Evolutionary conservation across 345 rosid genomes (phyloP).

Genomic region (Raphanus raphanistrum): DNA sequence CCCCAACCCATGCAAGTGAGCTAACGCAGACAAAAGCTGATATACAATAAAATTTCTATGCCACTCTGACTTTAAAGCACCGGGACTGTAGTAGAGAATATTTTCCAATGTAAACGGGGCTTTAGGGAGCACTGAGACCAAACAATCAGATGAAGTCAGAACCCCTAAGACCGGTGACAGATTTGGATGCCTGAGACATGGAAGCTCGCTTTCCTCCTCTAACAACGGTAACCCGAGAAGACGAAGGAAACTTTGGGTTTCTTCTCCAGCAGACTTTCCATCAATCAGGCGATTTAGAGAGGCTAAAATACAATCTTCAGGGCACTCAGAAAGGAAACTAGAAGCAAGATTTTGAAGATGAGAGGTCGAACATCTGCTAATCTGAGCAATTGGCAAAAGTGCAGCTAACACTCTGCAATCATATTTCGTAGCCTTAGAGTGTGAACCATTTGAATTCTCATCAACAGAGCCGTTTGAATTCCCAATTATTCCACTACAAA

Average conservation of each 20-base stretch:
- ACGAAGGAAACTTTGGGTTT: conserved; percentile 54
- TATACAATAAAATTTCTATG: conserved; percentile 63
- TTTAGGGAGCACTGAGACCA: conserved; percentile 66
- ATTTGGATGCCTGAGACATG: conserved; percentile 81
- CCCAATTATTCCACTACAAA: conserved; percentile 47
- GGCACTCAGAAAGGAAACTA: conserved; percentile 50
- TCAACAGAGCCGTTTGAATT: conserved; percentile 27
- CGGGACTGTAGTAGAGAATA: conserved; percentile 73
- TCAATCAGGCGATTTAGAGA: conserved; percentile 59
- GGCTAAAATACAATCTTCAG: conserved; percentile 66
- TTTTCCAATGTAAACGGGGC: conserved; percentile 70
- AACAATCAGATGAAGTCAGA: conserved; percentile 48
- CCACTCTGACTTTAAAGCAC: conserved; percentile 71
- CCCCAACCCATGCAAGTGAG: conserved; percentile 65
- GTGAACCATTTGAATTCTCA: conserved; percentile 20
- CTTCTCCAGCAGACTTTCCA: conserved; percentile 74
- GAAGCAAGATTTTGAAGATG: conserved; percentile 55
- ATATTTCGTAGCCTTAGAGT: conserved; percentile 22
- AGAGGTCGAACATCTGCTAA: conserved; percentile 47
- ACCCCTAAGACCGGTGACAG: conserved; percentile 67
- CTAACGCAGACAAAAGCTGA: conserved; percentile 75
- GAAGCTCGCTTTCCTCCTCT: conserved; percentile 49
- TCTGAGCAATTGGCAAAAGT: conserved; percentile 61
- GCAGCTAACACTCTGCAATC: conserved; percentile 47
- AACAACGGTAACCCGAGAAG: conserved; percentile 64